Conservation (phyloP, 352 stramenopile genomes). For the Elongisporangium anandrum region DNA sequence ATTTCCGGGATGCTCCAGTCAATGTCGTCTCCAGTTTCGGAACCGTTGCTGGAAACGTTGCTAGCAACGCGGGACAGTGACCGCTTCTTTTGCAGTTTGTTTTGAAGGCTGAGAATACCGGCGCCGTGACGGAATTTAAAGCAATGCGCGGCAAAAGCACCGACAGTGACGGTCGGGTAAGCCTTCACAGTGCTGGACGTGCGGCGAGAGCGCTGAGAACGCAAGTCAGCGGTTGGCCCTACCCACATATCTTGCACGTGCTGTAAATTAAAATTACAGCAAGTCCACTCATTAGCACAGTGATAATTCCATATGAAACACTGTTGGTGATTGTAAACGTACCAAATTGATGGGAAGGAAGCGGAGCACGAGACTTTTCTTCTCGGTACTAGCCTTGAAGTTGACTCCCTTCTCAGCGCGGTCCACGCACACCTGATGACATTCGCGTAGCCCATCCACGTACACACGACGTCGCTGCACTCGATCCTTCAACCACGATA, state of each 20-base stretch:
- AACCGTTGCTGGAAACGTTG: conserved; percentile 25
- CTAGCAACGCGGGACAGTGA: conserved; percentile 46
- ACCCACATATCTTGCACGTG: conserved; percentile 87
- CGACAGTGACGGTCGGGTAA: conserved; percentile 72
- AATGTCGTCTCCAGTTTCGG: conserved; percentile 13
- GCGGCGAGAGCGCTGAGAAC: conserved; percentile 56
- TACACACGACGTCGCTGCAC: conserved; percentile 65
- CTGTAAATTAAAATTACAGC: conserved; percentile 9
- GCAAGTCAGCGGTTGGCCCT: conserved; percentile 54
- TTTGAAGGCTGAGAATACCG: conserved; percentile 67
- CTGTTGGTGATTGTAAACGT: conserved; percentile 1
- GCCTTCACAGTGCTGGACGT: conserved; percentile 55
- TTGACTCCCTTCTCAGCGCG: conserved; percentile 67
- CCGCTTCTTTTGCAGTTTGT: conserved; percentile 43
- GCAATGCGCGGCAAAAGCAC: conserved; percentile 75
- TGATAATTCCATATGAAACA: neutral
- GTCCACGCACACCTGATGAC: conserved; percentile 60
- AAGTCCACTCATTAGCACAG: neutral
- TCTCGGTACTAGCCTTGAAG: conserved; percentile 82
- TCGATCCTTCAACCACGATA: conserved; percentile 70
- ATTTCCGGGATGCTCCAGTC: conserved; percentile 56
- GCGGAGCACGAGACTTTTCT: conserved; percentile 67
- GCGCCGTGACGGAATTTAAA: conserved; percentile 78
- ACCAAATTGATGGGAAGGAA: conserved; percentile 81
- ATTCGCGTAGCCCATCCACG: conserved; percentile 61